Base-by-base conservation (phyloP, 2,329 filamentous ascomycete species). In the Zymoseptoria brevis region DNA sequence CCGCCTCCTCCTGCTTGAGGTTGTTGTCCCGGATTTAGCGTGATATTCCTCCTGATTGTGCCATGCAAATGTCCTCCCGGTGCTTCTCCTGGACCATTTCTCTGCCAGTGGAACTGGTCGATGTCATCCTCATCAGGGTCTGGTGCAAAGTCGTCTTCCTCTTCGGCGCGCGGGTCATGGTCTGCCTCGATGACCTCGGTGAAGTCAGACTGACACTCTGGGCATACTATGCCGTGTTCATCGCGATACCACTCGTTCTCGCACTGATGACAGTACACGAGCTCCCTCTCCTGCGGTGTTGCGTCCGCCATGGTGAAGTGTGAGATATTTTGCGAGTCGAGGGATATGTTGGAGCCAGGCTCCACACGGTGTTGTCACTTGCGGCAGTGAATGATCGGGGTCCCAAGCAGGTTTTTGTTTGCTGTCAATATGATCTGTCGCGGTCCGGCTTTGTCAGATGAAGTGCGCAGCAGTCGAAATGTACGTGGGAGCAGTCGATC, bases 231-330 rank as follows among this genome's bases (percentile, higher is more conserved):
- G 24, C 81, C 86, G 64, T 82, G 79, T 63, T 88, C 82, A 60
- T 89, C 83, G 60, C 84, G 80, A 69, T 87, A 89, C 90, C 91
- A 97, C 73, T 96, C 87, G 63, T 88, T 77, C 56, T 81, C 73
- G 76, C 94, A 97, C 61, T 81, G 77, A 75, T 97, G 90, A 75
- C 94, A 99, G 74, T 83, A 95, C 57, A 96, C 87, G 64, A 93
- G 83, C 71, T 96, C 89, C 63, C 84, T 80, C 55, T 67, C 62
- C 45, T 60, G 62, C 29, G 63, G 66, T 50, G 51, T 54, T 63
- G n/a, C 49, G 41, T 50, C 24, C 58, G 51, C 58, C 60, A 58
- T 62, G 19, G 29, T 49, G 54, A 30, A 21, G 26, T 29, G 35
- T 56, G 52, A 45, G 50, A 45, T 24, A 53, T 29, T 21, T 55